Base-by-base conservation (phyloP, 1,284 basidiomycete species). In the Wallemia hederae region DNA sequence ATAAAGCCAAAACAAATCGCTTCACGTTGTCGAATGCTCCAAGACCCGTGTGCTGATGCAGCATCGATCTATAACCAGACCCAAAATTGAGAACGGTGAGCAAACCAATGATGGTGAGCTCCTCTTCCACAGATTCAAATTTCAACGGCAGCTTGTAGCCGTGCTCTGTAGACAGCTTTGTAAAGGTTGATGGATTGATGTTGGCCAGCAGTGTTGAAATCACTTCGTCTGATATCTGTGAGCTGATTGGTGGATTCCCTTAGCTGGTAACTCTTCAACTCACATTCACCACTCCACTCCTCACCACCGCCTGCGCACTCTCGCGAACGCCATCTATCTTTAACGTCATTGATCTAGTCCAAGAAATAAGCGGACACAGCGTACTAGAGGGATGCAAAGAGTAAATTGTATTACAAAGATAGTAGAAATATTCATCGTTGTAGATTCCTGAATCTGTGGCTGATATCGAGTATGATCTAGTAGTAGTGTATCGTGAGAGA, bases 11-110 rank as follows among this genome's bases (percentile, higher is more conserved):
- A 27, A 78, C 74, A 59, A 89, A 75, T 1, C 79, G 80, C 59
- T 81, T 77, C 65, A 88, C 81, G 62, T 77, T 79, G 69, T 87
- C 82, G 76, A 80, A 86, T 63, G 84, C 83, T 25, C 85, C 85
- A 33, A 82, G 77, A 17, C 79, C 77, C 7, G 80, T 80, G 61
- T 78, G 76, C 27, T 71, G 69, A 68, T 85, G 83, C 34, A 89
- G 74, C 1, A 80, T 77, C 3, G 75, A 72, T 27, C 83, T 79
- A 68, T 83, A 88, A 28, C 83, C 83, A 0, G 82, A 84, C 7
- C 76, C 82, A 68, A 87, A 84, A 68, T 87, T 87, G 29, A 89
- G 74, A 7, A 88, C 73, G 1, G 80, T 79, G 34, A 88, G 75
- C 2, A 83, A 70, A 29, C 80, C 78, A 29, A 85, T 71, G 55